A percentile compares a stretch with the other conserved stretches of the same genome.
These are phyloP conservation scores for Rubus idaeus DNA, from an alignment of 306 rosid species.

Conservation along the genomic window DNA sequence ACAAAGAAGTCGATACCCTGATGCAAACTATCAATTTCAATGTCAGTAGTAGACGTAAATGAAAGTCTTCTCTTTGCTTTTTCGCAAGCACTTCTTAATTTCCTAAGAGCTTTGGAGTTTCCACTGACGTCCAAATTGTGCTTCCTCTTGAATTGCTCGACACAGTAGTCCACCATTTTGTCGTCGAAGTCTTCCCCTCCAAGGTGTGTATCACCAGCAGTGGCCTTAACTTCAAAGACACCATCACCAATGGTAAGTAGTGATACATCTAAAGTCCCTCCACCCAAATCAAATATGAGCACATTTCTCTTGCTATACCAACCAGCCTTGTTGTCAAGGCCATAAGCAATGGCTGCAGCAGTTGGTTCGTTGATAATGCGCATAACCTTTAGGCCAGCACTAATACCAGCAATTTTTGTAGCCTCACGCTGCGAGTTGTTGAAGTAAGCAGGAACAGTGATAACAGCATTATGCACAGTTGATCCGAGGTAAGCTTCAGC, in stretches of 20 bases:
- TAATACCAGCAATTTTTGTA: neutral
- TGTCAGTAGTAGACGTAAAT: neutral
- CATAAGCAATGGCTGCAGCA: slow-evolving; percentile 21
- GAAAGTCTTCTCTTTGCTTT: slow-evolving; percentile 12
- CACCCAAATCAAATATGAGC: slow-evolving; percentile 19
- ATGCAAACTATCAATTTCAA: slow-evolving; percentile 11
- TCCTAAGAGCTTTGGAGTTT: slow-evolving; percentile 12
- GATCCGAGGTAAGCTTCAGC: neutral
- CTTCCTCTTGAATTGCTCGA: neutral
- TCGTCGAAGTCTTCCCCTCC: slow-evolving; percentile 16
- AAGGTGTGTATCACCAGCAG: slow-evolving; percentile 17
- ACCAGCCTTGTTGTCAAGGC: slow-evolving; percentile 1
- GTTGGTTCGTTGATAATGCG: slow-evolving; percentile 12
- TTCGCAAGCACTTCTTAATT: neutral
- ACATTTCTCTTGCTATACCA: slow-evolving; percentile 11
- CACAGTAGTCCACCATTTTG: slow-evolving; percentile 10
- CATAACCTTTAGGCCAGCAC: slow-evolving; percentile 1
- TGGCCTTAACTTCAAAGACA: slow-evolving; percentile 15
- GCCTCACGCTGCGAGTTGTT: slow-evolving; percentile 4
- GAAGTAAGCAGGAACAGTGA: slow-evolving; percentile 17
- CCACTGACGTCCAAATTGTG: neutral
- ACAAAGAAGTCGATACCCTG: neutral
- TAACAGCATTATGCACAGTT: neutral
- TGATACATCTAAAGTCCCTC: slow-evolving; percentile 15
- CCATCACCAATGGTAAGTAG: slow-evolving; percentile 6